Evolutionary conservation across 345 rosid species (phyloP).

Genomic region (Bruguiera sexangula): DNA sequence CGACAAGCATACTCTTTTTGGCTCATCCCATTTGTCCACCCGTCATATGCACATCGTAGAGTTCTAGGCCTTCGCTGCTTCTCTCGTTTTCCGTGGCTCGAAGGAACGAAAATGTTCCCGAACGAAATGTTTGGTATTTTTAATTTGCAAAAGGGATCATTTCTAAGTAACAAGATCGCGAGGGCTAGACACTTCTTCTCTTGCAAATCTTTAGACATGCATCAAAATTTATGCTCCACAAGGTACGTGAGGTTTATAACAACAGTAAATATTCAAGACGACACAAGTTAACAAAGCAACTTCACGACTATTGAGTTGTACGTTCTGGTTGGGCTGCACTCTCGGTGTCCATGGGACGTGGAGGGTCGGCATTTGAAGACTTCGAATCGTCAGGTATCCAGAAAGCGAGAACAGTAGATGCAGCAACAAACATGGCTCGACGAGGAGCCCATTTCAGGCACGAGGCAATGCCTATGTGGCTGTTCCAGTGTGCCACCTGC

Average conservation of each 20-base stretch:
- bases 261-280: background rate
- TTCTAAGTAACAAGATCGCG: no score
- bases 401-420: constrained; percentile 75
- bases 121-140: no score
- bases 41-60: no score
- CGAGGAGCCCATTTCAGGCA: constrained; percentile 98
- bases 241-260: background rate
- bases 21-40: no score
- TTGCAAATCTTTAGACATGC: no score
- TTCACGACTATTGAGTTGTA: constrained; percentile 15
- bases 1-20: no score
- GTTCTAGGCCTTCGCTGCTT: no score
- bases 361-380: constrained; percentile 22
- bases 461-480: constrained; percentile 70
- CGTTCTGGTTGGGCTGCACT: constrained; percentile 26
- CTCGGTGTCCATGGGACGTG: constrained; percentile 26
- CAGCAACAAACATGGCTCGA: constrained; percentile 83
- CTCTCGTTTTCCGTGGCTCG: no score
- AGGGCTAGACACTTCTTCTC: no score
- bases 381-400: constrained; percentile 74
- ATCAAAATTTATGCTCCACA: background rate
- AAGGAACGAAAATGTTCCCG: no score
- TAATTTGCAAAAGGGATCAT: no score
- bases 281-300: background rate
- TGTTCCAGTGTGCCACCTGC: constrained; percentile 79